Evolutionary conservation across 345 rosid genomes (phyloP), one percentile per base, ranked within the genome.

Genomic region (Populus deltoides): DNA sequence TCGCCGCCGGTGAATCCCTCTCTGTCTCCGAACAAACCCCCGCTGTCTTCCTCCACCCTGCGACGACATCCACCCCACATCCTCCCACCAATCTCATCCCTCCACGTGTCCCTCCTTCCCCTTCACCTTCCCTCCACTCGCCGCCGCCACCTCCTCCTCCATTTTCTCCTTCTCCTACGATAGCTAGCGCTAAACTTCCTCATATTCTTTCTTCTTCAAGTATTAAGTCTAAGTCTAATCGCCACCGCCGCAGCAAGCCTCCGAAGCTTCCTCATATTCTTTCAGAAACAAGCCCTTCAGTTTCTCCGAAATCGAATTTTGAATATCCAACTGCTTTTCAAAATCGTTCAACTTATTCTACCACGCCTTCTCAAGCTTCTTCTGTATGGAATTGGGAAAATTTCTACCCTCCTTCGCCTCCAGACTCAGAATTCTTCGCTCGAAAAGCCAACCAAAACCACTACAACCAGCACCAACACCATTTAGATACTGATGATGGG

Each of bases 361-460:
- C 77, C 25, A 90, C 97, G 25, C 97, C 97, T 18, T 96, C 99
- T 1, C 98, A 96, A 75, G 78, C 97, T 2, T 96, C 99, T 68
- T 96, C 99, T 4, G 89, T 90, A 0, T 96, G 99, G 99, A 92
- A 96, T 79, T 96, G 99, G 99, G 99, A 96, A 74, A 91, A 94
- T 73, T 91, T 93, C 75, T 87, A 83, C 75, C 99, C 99, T 82
- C 99, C 99, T 1, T 96, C 99, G 0, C 99, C 99, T 41, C 99
- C 98, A 0, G 95, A 88, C 82, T 96, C 99, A 20, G 99, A 93
- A 16, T 93, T 78, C 87, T 93, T 92, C 82, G 75, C 88, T 22
- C 81, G 66, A 38, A 90, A 88, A 77, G 75, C 83, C 33, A 92
- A 80, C 31, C 85, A n/a, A 25, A 59, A 84, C 35, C 78, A 51